Conservation (phyloP, 2,329 filamentous ascomycete genomes). For the Penicillium thymicola region DNA sequence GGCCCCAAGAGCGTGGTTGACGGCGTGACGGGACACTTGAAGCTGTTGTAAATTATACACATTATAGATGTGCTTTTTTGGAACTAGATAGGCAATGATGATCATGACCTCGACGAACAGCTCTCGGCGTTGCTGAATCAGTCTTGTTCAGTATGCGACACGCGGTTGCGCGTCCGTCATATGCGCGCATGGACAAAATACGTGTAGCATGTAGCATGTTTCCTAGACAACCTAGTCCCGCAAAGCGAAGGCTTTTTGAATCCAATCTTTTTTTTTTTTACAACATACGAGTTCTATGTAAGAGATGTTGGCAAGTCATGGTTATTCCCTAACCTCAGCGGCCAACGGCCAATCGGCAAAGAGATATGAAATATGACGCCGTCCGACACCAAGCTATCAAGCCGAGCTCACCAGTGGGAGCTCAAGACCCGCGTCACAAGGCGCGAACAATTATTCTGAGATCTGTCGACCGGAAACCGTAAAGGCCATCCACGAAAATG, state of each 20-base stretch:
- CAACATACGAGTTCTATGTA: slow-evolving; percentile 5
- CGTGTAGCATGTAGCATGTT: neutral
- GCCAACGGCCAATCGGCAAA: slow-evolving; percentile 84
- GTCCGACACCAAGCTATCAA: slow-evolving; percentile 52
- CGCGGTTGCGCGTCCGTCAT: neutral
- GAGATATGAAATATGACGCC: slow-evolving; percentile 85
- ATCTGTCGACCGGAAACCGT: slow-evolving; percentile 91
- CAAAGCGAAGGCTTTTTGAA: neutral
- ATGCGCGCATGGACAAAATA: neutral
- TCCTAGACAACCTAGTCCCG: neutral
- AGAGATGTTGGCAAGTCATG: slow-evolving; percentile 70
- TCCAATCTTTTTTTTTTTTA: neutral
- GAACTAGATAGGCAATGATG: slow-evolving; percentile 11
- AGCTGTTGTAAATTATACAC: slow-evolving; percentile 62
- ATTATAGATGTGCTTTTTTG: neutral
- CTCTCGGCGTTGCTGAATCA: neutral
- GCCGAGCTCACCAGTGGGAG: slow-evolving; percentile 69
- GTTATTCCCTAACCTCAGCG: slow-evolving; percentile 86
- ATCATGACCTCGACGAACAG: slow-evolving; percentile 20
- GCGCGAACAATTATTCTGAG: slow-evolving; percentile 68
- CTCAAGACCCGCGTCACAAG: slow-evolving; percentile 56
- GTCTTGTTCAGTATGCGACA: neutral
- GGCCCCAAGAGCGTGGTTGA: slow-evolving; percentile 86
- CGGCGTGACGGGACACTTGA: slow-evolving; percentile 77
- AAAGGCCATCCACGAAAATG: slow-evolving; percentile 60